Base-by-base conservation (phyloP, 2,329 filamentous ascomycete genomes). In the Westerdykella ornata region DNA sequence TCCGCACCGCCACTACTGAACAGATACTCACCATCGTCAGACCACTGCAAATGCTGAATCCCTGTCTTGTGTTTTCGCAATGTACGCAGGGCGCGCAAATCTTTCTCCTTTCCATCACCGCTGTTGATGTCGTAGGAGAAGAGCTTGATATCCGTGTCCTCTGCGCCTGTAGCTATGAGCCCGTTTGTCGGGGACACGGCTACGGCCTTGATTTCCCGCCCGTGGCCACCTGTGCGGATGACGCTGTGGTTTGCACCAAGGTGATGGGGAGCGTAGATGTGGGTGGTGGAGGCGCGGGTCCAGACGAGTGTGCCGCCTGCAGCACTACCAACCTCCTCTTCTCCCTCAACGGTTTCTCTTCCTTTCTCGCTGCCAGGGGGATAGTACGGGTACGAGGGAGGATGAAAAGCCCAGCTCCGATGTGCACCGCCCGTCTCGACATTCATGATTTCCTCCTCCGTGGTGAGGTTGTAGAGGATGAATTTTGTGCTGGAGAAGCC, bases 1-100 rank as follows among this genome's bases (percentile, higher is more conserved):
- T 96, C 90, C 46, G 81, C 82, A 0, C 89, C 92, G 5, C 80
- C 88, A 54, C 87, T 89, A 49, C 86, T 95, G 60, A 97, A 85
- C 2, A 98, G 76, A 52, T 83, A 84, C 1, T 71, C 63, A 2
- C 82, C 77, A 35, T 78, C 74, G 0, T 63, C 60, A 1, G 84
- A 80, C 86, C 88, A 97, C 45, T 76, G 76, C 1, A 95, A 70
- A 46, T 82, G 76, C 62, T 96, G 90, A 6, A 97, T 78, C 0
- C 90, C 92, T 0, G 88, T 83, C 1, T 80, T 83, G 59, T 98
- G 92, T 41, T 78, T 79, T 49, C 87, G 82, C 15, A 95, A 65
- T 0, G 82, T 80, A 8, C 80, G 76, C 16, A 83, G 57, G 51
- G 79, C 85, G 19, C 63, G 35, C 2, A 66, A 38, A 11, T 71